Conservation (phyloP, 2,329 filamentous ascomycete species). For the Apiospora pterosperma region DNA sequence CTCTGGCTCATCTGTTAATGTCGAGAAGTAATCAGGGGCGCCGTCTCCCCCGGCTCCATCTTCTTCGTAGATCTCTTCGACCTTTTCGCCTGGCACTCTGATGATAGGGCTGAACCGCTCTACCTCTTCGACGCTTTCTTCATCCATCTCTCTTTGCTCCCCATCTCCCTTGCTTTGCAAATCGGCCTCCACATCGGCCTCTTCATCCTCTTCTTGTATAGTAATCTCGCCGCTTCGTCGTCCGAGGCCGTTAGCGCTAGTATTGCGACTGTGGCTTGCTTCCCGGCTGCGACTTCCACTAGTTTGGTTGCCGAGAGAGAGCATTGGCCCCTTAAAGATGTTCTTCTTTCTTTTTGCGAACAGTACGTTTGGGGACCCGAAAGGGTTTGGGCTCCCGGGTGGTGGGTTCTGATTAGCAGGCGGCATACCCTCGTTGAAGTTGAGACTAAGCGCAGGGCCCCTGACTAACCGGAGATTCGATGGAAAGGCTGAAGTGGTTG, state of each 20-base stretch:
- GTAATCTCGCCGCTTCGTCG: constrained; percentile 71
- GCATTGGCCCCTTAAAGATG: constrained; percentile 76
- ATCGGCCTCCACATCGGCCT: constrained; percentile 30
- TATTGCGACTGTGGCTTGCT: constrained; percentile 46
- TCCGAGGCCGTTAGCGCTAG: constrained; percentile 61
- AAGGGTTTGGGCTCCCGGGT: constrained; percentile 55
- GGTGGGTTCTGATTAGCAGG: constrained; percentile 24
- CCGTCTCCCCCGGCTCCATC: background rate
- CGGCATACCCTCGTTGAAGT: constrained; percentile 58
- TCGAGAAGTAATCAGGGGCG: background rate
- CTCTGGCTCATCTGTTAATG: background rate
- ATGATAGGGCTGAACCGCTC: constrained; percentile 31
- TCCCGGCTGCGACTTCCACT: constrained; percentile 27
- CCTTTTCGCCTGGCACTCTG: constrained; percentile 24
- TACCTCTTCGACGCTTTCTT: constrained; percentile 29
- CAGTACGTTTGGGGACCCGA: constrained; percentile 54
- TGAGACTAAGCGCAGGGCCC: constrained; percentile 48
- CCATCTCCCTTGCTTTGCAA: background rate
- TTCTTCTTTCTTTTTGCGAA: constrained; percentile 81
- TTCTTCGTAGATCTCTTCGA: constrained; percentile 25
- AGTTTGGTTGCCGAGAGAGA: constrained; percentile 47
- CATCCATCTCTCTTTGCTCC: constrained; percentile 8
- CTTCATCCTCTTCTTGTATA: constrained; percentile 65
- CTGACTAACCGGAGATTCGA: constrained; percentile 83
- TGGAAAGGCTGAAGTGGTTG: constrained; percentile 71